Evolutionary conservation across 2,329 filamentous ascomycete species (phyloP), one percentile per base, ranked within the genome.

Genomic region (Ophiostoma montium): DNA sequence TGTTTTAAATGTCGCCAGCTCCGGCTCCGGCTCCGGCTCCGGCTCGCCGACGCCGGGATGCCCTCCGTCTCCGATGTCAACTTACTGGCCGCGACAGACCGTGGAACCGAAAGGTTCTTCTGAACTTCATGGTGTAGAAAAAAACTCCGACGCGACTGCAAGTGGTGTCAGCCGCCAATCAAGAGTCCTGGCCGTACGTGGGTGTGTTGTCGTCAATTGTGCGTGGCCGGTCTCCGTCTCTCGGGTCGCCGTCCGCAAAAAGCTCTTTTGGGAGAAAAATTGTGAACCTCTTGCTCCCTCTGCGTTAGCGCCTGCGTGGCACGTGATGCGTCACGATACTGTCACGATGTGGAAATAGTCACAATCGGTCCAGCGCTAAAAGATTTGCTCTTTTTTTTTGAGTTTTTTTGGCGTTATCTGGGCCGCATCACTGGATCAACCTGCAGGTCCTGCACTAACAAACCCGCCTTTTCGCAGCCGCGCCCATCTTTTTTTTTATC

Each of bases 11-110:
- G 36, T 39, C 36, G 13, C 9, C 12, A 16, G 13, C 19, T n/a
- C n/a, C n/a, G n/a, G n/a, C n/a, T n/a, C n/a, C n/a, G n/a, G n/a
- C n/a, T n/a, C n/a, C n/a, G n/a, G n/a, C n/a, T n/a, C n/a, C n/a
- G 8, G 23, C 5, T 27, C 7, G n/a, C 30, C 23, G 6, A 6
- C 15, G 11, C 5, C 35, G 8, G 6, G 16, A 6, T 38, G 10
- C 16, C 35, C 13, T 5, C 21, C 27, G 35, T 23, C 21, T 6
- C 10, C n/a, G 8, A 21, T n/a, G 5, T 35, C 15, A 15, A 67
- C 78, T 62, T 70, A 85, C 82, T 55, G 78, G 71, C 61, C 74
- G 72, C 63, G 74, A 79, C 52, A 87, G 71, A 61, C 74, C 76
- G 67, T 85, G 80, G 58, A 80, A 84, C 62, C 77, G 76, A 60